Evolutionary conservation across 1,139 yeast species (phyloP).

Genomic region (Pneumocystis canis): DNA sequence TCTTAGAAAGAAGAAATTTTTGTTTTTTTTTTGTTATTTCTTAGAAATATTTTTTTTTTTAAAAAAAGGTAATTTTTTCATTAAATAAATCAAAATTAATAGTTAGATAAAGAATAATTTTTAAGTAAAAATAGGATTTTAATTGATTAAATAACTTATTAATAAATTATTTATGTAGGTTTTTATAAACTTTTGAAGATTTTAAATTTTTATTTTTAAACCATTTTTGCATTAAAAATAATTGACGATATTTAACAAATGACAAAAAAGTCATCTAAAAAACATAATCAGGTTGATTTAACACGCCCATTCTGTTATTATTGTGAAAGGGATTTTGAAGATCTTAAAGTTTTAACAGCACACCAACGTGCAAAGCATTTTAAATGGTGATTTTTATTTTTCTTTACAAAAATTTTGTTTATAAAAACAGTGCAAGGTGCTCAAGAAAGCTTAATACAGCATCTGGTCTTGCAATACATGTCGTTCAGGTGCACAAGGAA

Average conservation of each 20-base stretch:
- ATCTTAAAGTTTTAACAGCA: slow-evolving; percentile 16
- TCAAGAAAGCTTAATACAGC: neutral
- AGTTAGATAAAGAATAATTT: too few relatives aligned
- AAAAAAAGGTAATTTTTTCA: too few relatives aligned
- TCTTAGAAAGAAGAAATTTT: too few relatives aligned
- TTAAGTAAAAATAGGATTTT: too few relatives aligned
- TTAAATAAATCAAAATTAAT: too few relatives aligned
- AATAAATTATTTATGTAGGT: neutral
- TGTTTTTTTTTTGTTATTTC: too few relatives aligned
- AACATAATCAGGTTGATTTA: slow-evolving; percentile 5
- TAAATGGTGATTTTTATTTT: slow-evolving; percentile 12
- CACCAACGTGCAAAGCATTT: slow-evolving; percentile 18
- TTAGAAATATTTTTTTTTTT: too few relatives aligned
- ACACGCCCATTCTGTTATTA: slow-evolving; percentile 18
- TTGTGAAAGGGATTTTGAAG: slow-evolving; percentile 18
- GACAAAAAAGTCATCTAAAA: neutral
- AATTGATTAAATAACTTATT: too few relatives aligned
- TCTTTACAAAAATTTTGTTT: neutral
- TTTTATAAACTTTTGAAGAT: neutral
- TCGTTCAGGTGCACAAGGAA: slow-evolving; percentile 17
- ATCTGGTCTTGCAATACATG: slow-evolving; percentile 15
- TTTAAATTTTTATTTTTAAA: neutral
- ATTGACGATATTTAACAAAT: neutral
- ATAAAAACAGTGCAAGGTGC: neutral
- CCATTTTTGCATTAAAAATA: neutral